These are phyloP conservation scores for Dictyophora rubrovolvata DNA, from an alignment of 768 basidiomycete species.

Conservation along the genomic window DNA sequence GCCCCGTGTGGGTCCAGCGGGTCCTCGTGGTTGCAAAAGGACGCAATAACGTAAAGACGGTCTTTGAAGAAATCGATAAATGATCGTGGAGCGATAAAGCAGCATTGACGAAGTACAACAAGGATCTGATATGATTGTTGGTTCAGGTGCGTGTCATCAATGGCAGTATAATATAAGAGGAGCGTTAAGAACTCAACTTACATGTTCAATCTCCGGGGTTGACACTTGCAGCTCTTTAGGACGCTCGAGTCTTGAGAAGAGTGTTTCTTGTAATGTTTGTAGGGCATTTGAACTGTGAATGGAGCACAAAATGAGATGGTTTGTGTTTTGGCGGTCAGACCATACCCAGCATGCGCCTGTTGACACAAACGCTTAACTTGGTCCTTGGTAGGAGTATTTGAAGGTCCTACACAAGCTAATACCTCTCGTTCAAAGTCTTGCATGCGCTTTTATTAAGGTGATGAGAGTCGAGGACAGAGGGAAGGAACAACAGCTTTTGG, in stretches of 20 bases:
- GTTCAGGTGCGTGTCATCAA: background rate
- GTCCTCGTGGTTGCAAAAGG: background rate
- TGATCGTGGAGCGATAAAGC: background rate
- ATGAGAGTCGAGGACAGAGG: too few relatives aligned
- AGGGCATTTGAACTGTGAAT: background rate
- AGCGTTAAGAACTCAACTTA: background rate
- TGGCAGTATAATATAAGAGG: background rate
- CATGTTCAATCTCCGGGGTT: background rate
- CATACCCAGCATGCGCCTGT: background rate
- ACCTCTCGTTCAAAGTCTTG: background rate
- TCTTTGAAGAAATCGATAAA: background rate
- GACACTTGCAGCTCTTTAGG: background rate
- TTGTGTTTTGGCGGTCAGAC: background rate
- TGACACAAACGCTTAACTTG: background rate
- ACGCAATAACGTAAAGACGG: background rate
- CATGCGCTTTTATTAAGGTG: too few relatives aligned
- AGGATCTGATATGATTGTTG: background rate
- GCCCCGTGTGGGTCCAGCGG: background rate
- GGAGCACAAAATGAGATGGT: background rate
- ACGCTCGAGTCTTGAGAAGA: background rate
- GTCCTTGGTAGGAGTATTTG: background rate
- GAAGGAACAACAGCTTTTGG: too few relatives aligned
- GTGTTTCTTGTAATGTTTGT: background rate
- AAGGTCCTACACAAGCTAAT: background rate
- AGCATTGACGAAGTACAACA: constrained; percentile 4